Evolutionary conservation across 192 early-diverging fungal genomes (phyloP).

Genomic region (Mortierella claussenii): DNA sequence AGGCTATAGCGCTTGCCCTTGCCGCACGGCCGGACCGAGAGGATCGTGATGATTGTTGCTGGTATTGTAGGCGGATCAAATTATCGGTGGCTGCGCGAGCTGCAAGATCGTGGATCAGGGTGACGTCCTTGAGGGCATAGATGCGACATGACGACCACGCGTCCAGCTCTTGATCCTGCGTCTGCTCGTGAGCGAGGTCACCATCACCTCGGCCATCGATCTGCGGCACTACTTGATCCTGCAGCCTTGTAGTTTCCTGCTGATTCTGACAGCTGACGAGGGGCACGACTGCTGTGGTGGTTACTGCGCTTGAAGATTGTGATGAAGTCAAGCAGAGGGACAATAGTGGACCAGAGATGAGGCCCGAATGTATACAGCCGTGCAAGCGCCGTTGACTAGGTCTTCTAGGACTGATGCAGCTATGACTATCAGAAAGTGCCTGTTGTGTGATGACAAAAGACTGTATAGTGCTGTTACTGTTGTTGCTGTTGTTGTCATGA

Average conservation of each 20-base stretch:
- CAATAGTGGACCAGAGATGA: too few species aligned
- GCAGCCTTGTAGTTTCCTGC: too few species aligned
- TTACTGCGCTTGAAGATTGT: too few species aligned
- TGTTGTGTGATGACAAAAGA: slow-evolving; percentile 10
- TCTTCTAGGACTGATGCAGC: background rate
- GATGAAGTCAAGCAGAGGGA: too few species aligned
- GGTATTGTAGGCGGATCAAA: background rate
- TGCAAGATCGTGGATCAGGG: slow-evolving; percentile 25
- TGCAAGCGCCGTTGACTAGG: slow-evolving; percentile 14
- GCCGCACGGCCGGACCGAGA: background rate
- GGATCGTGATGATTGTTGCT: background rate
- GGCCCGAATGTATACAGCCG: slow-evolving; percentile 31
- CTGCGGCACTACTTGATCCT: too few species aligned
- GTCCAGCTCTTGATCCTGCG: too few species aligned
- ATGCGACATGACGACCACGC: slow-evolving; percentile 22
- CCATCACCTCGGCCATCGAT: too few species aligned
- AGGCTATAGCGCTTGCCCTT: too few species aligned
- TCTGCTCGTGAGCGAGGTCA: too few species aligned
- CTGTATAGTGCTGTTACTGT: slow-evolving; percentile 11
- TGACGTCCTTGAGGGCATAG: slow-evolving; percentile 47
- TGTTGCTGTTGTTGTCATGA: too few species aligned
- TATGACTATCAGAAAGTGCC: background rate
- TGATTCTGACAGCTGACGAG: too few species aligned
- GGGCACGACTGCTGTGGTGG: too few species aligned
- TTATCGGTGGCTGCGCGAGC: slow-evolving; percentile 4